phyloP scores from a whole-genome alignment of 2,329 filamentous ascomycete genomes.

The Metarhizium sp. region DNA sequence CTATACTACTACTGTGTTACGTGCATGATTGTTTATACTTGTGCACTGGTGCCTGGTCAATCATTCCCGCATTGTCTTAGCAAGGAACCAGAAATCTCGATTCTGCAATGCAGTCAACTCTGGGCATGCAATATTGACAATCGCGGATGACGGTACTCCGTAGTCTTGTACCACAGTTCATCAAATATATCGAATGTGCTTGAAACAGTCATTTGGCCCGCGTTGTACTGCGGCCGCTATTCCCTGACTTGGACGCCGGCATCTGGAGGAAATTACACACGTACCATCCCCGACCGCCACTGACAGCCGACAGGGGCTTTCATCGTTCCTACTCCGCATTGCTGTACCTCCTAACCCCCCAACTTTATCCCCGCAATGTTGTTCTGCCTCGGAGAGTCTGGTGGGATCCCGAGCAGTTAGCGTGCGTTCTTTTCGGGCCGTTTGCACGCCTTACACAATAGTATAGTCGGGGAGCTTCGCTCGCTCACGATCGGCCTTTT shows the following conservation, averaged over 20 bases:
- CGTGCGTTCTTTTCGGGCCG: constrained; percentile 3
- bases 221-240: neutral
- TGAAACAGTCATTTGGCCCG: neutral
- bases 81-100: too few relatives aligned
- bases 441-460: neutral
- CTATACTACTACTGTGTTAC: too few relatives aligned
- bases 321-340: neutral
- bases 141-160: too few relatives aligned
- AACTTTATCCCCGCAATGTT: neutral
- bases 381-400: neutral
- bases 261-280: neutral
- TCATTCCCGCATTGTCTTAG: too few relatives aligned
- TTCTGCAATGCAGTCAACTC: too few relatives aligned
- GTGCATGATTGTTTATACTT: too few relatives aligned
- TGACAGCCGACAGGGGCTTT: too few relatives aligned
- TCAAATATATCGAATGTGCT: neutral
- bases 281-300: neutral
- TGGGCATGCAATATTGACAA: too few relatives aligned
- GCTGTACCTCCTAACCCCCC: neutral
- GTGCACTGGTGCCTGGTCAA: too few relatives aligned
- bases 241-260: neutral
- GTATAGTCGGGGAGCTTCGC: neutral
- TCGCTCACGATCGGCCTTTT: neutral
- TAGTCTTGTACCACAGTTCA: neutral
- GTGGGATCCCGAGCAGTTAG: neutral